A percentile compares a stretch with the other conserved stretches of the same genome.
phyloP scores from a whole-genome alignment of 1,284 basidiomycete genomes.

The Ceratobasidium papillatum region DNA sequence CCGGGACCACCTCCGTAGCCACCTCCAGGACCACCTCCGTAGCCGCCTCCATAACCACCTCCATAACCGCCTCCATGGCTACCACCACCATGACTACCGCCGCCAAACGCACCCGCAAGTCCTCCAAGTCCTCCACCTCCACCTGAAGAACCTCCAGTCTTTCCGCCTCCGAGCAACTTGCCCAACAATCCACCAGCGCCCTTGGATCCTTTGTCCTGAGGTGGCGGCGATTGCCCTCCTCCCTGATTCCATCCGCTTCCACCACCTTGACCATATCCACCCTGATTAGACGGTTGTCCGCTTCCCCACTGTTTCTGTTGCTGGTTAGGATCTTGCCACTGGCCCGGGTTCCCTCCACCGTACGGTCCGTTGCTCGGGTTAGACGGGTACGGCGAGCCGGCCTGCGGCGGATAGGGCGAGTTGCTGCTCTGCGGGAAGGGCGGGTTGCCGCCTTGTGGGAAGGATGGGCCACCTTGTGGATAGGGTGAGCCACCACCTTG shows the following conservation, averaged over 20 bases:
- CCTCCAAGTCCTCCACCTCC: slow-evolving; percentile 34
- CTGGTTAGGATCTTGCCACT: not conserved
- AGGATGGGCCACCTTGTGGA: slow-evolving; percentile 6
- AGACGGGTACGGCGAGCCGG: not conserved
- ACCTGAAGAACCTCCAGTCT: not conserved
- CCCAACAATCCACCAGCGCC: slow-evolving; percentile 22
- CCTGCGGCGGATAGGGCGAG: slow-evolving; percentile 12
- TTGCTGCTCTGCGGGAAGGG: not conserved
- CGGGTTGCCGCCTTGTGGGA: not conserved
- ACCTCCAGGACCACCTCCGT: slow-evolving; percentile 41
- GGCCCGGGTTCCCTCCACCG: slow-evolving; percentile 1
- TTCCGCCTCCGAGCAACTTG: slow-evolving; percentile 20
- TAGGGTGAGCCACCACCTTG: slow-evolving; percentile 8
- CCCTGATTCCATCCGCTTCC: slow-evolving; percentile 22
- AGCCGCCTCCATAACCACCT: slow-evolving; percentile 45
- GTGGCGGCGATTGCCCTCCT: not conserved
- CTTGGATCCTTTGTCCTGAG: not conserved
- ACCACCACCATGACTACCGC: slow-evolving; percentile 43
- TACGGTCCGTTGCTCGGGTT: slow-evolving; percentile 24
- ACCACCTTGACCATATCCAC: slow-evolving; percentile 45
- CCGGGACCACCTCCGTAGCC: slow-evolving; percentile 44
- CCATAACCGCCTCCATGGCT: slow-evolving; percentile 44
- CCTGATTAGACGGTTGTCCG: slow-evolving; percentile 46
- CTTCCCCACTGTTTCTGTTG: slow-evolving; percentile 32
- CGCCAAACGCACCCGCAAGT: no score